Evolutionary conservation across 2,329 filamentous ascomycete species (phyloP).

Genomic region (Penicillium sclerotigenum): DNA sequence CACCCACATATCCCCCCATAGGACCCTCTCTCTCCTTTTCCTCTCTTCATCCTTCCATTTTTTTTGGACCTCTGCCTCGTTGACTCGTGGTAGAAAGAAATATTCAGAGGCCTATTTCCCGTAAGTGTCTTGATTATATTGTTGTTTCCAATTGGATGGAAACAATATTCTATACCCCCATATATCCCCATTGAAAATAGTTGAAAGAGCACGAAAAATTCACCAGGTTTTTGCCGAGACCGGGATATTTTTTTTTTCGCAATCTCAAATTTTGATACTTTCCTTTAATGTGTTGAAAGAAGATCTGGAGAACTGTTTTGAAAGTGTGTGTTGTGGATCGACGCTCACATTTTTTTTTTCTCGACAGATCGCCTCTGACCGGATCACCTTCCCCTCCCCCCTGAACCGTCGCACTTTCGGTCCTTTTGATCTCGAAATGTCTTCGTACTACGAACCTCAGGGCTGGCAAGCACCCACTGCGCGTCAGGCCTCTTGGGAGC

Average conservation of each 20-base stretch:
- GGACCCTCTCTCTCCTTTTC: slow-evolving; percentile 23
- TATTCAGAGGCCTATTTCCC: slow-evolving; percentile 20
- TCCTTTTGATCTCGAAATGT: slow-evolving; percentile 36
- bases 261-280: background rate
- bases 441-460: slow-evolving; percentile 70
- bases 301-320: background rate
- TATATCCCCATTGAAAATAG: background rate
- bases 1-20: slow-evolving; percentile 15
- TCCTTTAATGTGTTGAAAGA: background rate
- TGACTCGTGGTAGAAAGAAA: slow-evolving; percentile 37
- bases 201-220: background rate
- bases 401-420: slow-evolving; percentile 21
- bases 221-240: background rate
- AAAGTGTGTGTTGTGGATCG: slow-evolving; percentile 3
- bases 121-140: slow-evolving; percentile 22
- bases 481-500: slow-evolving; percentile 69
- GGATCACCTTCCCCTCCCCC: slow-evolving; percentile 26
- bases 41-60: slow-evolving; percentile 13
- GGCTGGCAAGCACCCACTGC: slow-evolving; percentile 57
- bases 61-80: slow-evolving; percentile 27
- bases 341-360: slow-evolving; percentile 21
- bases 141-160: background rate
- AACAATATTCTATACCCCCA: background rate
- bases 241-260: background rate
- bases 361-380: slow-evolving; percentile 27